phyloP scores from a whole-genome alignment of 805 yeast genomes.

The Candida glaebosa region DNA sequence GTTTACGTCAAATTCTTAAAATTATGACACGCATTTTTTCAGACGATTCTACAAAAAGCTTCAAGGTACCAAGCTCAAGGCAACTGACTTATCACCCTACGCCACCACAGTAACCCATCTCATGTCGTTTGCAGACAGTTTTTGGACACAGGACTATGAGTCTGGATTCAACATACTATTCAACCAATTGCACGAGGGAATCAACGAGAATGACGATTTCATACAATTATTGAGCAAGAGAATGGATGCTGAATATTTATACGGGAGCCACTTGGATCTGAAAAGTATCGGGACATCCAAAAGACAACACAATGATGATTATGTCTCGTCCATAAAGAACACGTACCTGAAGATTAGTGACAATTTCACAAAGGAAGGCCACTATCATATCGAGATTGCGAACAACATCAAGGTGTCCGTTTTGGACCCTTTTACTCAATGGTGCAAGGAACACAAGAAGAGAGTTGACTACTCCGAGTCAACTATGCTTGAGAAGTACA shows the following conservation, averaged over 20 bases:
- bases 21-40: neutral
- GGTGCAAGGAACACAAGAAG: constrained; percentile 71
- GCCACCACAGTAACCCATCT: too few relatives aligned
- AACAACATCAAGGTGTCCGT: constrained; percentile 58
- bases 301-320: constrained; percentile 44
- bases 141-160: constrained; percentile 70
- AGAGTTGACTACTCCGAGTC: constrained; percentile 61
- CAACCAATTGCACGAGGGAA: constrained; percentile 55
- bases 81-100: too few relatives aligned
- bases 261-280: constrained; percentile 52
- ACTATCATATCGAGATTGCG: constrained; percentile 58
- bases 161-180: constrained; percentile 52
- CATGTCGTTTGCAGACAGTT: constrained; percentile 68
- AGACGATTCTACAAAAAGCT: too few relatives aligned
- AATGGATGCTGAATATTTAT: constrained; percentile 67
- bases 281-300: constrained; percentile 40
- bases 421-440: constrained; percentile 64
- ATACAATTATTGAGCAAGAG: constrained; percentile 61
- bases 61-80: too few relatives aligned
- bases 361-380: constrained; percentile 58
- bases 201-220: constrained; percentile 68
- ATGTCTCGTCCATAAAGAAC: constrained; percentile 62
- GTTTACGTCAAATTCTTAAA: too few relatives aligned
- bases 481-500: constrained; percentile 47
- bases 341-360: constrained; percentile 56